phyloP scores from a whole-genome alignment of 345 rosid genomes.

The Citrus cavaleriei region DNA sequence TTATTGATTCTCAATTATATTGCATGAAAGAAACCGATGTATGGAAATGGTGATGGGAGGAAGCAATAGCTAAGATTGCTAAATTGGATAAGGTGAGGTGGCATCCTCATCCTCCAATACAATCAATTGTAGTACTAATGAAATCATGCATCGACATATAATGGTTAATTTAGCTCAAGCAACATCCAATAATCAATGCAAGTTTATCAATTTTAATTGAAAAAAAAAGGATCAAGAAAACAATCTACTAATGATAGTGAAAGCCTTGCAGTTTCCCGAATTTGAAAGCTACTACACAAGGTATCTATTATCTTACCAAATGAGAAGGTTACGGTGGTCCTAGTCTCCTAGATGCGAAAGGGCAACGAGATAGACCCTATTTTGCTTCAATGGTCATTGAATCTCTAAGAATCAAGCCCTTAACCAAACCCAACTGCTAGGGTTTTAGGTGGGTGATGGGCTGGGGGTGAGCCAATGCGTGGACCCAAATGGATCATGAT shows the following conservation, averaged over 20 bases:
- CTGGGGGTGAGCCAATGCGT: background rate
- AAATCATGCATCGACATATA: background rate
- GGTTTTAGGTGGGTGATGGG: background rate
- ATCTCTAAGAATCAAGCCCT: background rate
- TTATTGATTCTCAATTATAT: background rate
- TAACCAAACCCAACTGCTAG: background rate
- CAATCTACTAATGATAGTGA: background rate
- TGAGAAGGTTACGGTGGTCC: background rate
- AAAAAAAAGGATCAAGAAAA: background rate
- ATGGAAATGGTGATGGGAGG: background rate
- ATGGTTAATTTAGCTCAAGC: background rate
- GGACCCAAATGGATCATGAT: background rate
- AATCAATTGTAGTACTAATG: background rate
- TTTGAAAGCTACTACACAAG: background rate
- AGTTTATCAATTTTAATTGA: background rate
- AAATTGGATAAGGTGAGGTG: constrained; percentile 7
- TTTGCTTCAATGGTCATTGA: constrained; percentile 7
- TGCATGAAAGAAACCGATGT: background rate
- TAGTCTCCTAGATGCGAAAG: background rate
- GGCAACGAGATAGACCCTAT: background rate
- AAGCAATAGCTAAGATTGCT: background rate
- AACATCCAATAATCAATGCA: too few species aligned
- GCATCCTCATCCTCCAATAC: constrained; percentile 1
- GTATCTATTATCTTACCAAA: background rate
- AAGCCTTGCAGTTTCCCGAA: background rate